These are phyloP conservation scores for Lichina pygmaea DNA, from an alignment of 495 filamentous ascomycete species.

Conservation along the genomic window DNA sequence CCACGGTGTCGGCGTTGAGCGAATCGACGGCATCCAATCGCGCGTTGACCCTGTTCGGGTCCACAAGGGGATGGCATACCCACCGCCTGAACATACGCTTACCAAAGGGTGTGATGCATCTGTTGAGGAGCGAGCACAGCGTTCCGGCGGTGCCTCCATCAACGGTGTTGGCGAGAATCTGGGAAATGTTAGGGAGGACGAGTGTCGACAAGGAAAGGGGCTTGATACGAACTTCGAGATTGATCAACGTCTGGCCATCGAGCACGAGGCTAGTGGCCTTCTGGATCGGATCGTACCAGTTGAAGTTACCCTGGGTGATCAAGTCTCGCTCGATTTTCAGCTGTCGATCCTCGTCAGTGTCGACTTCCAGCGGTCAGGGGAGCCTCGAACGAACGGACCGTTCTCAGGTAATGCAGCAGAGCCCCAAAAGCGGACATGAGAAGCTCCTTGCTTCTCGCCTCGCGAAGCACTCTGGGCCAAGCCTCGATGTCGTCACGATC, in stretches of 20 bases:
- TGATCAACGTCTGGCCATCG: slow-evolving; percentile 90
- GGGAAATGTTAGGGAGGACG: neutral
- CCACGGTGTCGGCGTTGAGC: slow-evolving; percentile 50
- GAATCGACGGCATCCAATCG: slow-evolving; percentile 89
- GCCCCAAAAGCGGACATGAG: slow-evolving; percentile 86
- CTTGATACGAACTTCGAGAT: slow-evolving; percentile 36
- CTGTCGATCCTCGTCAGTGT: slow-evolving; percentile 3
- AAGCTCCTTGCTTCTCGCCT: slow-evolving; percentile 53
- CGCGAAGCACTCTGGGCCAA: slow-evolving; percentile 55
- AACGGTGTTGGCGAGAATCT: slow-evolving; percentile 75
- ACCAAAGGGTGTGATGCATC: slow-evolving; percentile 88
- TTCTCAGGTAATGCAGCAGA: slow-evolving; percentile 60
- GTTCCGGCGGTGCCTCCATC: slow-evolving; percentile 70
- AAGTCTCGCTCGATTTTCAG: slow-evolving; percentile 77
- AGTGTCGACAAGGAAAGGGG: neutral
- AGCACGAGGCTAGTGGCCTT: slow-evolving; percentile 81
- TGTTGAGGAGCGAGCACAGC: slow-evolving; percentile 69
- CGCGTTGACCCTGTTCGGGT: slow-evolving; percentile 69
- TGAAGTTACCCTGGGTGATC: slow-evolving; percentile 74
- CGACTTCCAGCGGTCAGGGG: neutral
- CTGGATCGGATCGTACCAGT: slow-evolving; percentile 77
- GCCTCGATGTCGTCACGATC: slow-evolving; percentile 33
- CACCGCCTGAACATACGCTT: slow-evolving; percentile 93
- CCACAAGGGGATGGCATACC: slow-evolving; percentile 86
- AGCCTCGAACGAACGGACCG: slow-evolving; percentile 6